phyloP scores from a whole-genome alignment of 257 asterid genomes.

The Cordia subcordata region DNA sequence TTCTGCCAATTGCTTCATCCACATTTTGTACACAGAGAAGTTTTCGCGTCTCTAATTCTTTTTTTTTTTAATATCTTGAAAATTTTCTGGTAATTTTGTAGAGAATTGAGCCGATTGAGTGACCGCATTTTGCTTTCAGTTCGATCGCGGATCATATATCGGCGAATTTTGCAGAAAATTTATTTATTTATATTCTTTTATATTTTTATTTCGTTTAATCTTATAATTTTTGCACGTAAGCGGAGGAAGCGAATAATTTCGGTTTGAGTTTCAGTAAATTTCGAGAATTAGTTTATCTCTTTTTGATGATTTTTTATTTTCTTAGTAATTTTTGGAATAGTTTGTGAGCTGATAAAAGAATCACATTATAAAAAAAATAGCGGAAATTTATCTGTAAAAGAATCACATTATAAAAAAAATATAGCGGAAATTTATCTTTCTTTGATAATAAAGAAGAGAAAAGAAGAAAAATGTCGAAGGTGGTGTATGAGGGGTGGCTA shows the following conservation, averaged over 20 bases:
- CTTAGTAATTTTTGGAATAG: too few relatives aligned
- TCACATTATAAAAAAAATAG: too few relatives aligned
- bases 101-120: neutral
- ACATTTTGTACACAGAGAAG: neutral
- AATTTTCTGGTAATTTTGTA: neutral
- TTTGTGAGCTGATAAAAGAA: neutral
- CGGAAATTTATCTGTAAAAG: too few relatives aligned
- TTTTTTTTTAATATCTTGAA: too few relatives aligned
- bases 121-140: too few relatives aligned
- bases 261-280: neutral
- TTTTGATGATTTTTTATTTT: too few relatives aligned
- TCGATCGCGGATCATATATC: neutral
- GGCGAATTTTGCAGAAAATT: neutral
- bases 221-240: too few relatives aligned
- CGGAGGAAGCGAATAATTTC: neutral
- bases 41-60: too few relatives aligned
- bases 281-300: neutral
- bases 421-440: too few relatives aligned
- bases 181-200: too few relatives aligned
- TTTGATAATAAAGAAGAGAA: neutral
- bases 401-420: too few relatives aligned
- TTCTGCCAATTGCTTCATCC: neutral
- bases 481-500: slow-evolving; percentile 93
- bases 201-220: too few relatives aligned
- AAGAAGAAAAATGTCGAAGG: slow-evolving; percentile 57